These are phyloP conservation scores for Apiospora saccharicola DNA, from an alignment of 2,329 filamentous ascomycete genomes.

Conservation along the genomic window DNA sequence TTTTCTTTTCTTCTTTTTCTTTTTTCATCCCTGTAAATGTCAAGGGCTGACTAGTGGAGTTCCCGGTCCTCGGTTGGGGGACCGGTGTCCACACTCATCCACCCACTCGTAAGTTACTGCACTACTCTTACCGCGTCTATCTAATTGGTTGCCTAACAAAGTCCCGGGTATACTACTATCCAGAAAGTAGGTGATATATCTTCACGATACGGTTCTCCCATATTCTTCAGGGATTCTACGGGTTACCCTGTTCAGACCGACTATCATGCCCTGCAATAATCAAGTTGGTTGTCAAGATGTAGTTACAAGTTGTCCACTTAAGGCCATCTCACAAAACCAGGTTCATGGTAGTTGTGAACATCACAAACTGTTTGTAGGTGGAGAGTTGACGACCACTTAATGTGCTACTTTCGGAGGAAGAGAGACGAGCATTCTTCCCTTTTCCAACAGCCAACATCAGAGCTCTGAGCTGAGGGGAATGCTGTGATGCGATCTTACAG, in stretches of 20 bases:
- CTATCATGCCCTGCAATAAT: neutral
- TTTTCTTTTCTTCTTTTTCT: neutral
- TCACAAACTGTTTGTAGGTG: neutral
- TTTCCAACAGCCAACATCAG: neutral
- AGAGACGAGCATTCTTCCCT: neutral
- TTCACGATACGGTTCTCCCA: neutral
- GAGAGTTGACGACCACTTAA: too few species aligned
- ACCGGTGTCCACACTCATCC: slow-evolving; percentile 7
- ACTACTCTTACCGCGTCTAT: neutral
- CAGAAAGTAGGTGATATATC: neutral
- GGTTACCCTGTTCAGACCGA: neutral
- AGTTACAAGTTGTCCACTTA: neutral
- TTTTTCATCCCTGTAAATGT: neutral
- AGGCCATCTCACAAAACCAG: neutral
- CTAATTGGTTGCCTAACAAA: neutral
- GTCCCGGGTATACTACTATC: neutral
- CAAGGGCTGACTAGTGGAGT: slow-evolving; percentile 18
- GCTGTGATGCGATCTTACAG: neutral
- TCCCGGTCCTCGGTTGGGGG: neutral
- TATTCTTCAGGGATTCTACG: neutral
- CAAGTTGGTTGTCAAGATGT: neutral
- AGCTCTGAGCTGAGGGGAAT: neutral
- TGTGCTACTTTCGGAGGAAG: neutral
- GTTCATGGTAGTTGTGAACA: neutral
- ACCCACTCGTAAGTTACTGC: neutral